These are phyloP conservation scores for Myxozyma sirexii DNA, from an alignment of 805 yeast species.

Conservation along the genomic window DNA sequence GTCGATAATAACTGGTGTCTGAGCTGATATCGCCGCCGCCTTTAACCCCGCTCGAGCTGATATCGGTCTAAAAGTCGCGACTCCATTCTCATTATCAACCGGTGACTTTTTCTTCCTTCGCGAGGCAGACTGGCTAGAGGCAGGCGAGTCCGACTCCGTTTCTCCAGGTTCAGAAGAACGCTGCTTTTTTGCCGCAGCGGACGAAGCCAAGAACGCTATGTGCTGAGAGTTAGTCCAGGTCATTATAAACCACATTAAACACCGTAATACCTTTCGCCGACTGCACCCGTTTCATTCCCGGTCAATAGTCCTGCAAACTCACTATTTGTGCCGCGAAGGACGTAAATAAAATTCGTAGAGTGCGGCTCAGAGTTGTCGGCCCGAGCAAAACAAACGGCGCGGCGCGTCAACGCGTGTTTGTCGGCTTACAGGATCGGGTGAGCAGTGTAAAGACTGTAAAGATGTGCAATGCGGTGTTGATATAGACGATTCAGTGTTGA, in stretches of 20 bases:
- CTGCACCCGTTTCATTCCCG: constrained; percentile 7
- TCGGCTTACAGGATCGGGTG: background rate
- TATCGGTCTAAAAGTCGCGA: no score
- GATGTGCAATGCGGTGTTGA: no score
- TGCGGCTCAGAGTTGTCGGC: background rate
- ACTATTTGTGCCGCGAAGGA: background rate
- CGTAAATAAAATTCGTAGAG: background rate
- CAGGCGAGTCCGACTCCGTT: background rate
- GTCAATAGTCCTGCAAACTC: background rate
- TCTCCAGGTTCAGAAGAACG: background rate
- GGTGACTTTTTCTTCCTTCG: background rate
- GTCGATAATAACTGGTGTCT: background rate
- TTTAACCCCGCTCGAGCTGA: background rate
- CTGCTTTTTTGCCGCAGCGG: constrained; percentile 9
- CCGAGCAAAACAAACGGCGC: background rate
- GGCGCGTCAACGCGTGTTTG: background rate
- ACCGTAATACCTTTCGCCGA: constrained; percentile 24
- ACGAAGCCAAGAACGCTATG: constrained; percentile 16
- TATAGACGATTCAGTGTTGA: no score
- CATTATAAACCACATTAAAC: no score
- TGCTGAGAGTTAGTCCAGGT: background rate
- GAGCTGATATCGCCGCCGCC: background rate
- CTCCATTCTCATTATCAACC: background rate
- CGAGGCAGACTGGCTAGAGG: background rate
- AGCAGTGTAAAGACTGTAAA: background rate